phyloP scores from a whole-genome alignment of 2,329 filamentous ascomycete genomes.

The Penicillium brevicompactum region DNA sequence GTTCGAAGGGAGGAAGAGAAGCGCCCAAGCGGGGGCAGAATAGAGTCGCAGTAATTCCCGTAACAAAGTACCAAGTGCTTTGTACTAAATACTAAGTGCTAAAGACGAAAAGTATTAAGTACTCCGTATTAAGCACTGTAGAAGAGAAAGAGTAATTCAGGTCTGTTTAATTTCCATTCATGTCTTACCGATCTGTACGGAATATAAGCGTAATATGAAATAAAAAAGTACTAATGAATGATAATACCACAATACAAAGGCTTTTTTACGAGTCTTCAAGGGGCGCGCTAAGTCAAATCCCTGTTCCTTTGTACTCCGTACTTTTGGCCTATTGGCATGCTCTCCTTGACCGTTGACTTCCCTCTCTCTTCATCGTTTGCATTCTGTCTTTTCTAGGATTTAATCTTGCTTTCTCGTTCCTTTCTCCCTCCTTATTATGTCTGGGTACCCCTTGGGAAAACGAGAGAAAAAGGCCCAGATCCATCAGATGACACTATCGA shows the following conservation, averaged over 20 bases:
- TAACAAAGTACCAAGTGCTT: no score
- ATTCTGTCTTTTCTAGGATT: no score
- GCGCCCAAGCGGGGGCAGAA: not conserved
- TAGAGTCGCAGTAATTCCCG: not conserved
- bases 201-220: no score
- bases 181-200: no score
- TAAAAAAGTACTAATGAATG: no score
- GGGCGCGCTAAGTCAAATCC: not conserved
- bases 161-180: no score
- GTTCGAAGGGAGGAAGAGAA: not conserved
- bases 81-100: no score
- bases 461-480: not conserved
- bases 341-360: not conserved
- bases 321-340: not conserved
- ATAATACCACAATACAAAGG: not conserved
- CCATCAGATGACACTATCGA: conserved; percentile 15
- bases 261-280: not conserved
- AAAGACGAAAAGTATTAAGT: no score
- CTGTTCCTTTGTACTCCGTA: not conserved
- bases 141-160: no score
- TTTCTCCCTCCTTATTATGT: not conserved
- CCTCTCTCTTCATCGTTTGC: not conserved
- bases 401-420: not conserved
- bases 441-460: not conserved
- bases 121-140: no score